Percentiles rank a stretch among this genome's conserved stretches.
Conservation (phyloP, 495 filamentous ascomycete genomes). For the Geoglossum glabrum region DNA sequence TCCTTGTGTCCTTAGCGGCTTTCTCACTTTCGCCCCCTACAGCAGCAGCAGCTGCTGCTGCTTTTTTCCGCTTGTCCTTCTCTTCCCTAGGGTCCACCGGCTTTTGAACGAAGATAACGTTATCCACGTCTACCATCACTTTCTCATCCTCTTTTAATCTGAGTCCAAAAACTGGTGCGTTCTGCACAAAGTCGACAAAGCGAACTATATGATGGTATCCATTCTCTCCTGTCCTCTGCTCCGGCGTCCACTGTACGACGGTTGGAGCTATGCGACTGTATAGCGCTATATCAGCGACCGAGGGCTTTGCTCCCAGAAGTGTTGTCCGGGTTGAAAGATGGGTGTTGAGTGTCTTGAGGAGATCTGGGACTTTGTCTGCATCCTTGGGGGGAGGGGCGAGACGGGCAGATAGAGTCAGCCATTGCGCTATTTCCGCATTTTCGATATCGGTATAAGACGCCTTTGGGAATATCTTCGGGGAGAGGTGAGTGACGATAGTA, state of each 20-base stretch:
- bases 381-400: slow-evolving; percentile 39
- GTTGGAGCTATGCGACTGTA: slow-evolving; percentile 64
- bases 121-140: slow-evolving; percentile 54
- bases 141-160: slow-evolving; percentile 53
- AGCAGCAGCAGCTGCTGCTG: slow-evolving; percentile 35
- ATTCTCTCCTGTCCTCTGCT: slow-evolving; percentile 77
- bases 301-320: slow-evolving; percentile 74
- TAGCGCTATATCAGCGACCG: slow-evolving; percentile 69
- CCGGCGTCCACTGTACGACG: slow-evolving; percentile 60
- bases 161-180: slow-evolving; percentile 56
- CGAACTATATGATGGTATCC: slow-evolving; percentile 86
- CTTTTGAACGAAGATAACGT: slow-evolving; percentile 65
- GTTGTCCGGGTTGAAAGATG: slow-evolving; percentile 81
- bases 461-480: slow-evolving; percentile 40
- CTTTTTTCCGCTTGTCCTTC: slow-evolving; percentile 71
- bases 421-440: slow-evolving; percentile 69
- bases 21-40: slow-evolving; percentile 12
- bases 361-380: slow-evolving; percentile 31
- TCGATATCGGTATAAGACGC: slow-evolving; percentile 55
- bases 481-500: slow-evolving; percentile 11
- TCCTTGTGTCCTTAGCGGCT: slow-evolving; percentile 20
- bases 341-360: slow-evolving; percentile 57
- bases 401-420: slow-evolving; percentile 53
- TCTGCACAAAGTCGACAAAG: slow-evolving; percentile 86
- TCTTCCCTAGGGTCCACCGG: slow-evolving; percentile 68